Conservation (phyloP, 257 asterid genomes). For the Hygrophila difformis region DNA sequence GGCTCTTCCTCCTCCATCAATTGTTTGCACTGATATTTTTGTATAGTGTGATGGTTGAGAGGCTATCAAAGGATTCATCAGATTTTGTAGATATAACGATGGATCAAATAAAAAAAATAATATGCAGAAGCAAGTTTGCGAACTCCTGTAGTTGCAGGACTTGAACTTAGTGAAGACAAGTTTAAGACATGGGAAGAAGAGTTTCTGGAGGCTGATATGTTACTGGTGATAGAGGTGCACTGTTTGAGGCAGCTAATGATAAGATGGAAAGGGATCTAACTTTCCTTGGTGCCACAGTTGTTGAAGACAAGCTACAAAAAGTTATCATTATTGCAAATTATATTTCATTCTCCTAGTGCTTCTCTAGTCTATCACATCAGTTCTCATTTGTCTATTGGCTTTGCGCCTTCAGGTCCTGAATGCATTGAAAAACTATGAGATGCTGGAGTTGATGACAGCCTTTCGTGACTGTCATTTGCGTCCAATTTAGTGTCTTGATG, state of each 20-base stretch:
- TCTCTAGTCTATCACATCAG: background rate
- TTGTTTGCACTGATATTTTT: background rate
- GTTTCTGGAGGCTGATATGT: conserved; percentile 56
- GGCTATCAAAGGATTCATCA: conserved; percentile 48
- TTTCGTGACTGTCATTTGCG: too few relatives aligned
- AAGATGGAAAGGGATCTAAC: conserved; percentile 63
- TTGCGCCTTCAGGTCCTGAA: conserved; percentile 62
- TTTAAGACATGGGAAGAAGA: conserved; percentile 66
- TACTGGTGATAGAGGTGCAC: conserved; percentile 55
- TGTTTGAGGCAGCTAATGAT: conserved; percentile 78
- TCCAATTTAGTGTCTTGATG: too few relatives aligned
- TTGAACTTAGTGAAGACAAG: conserved; percentile 69
- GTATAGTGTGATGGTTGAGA: conserved; percentile 75
- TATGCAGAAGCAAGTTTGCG: conserved; percentile 91
- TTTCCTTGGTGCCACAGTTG: conserved; percentile 94
- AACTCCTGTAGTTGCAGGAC: conserved; percentile 74
- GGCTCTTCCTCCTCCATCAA: conserved; percentile 9
- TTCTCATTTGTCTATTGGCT: conserved; percentile 5
- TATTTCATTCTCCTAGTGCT: too few relatives aligned
- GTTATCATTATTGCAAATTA: conserved; percentile 31
- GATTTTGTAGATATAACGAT: conserved; percentile 42
- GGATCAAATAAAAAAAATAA: conserved; percentile 60
- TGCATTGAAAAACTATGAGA: conserved; percentile 77
- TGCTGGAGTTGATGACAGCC: too few relatives aligned
- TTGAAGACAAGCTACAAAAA: conserved; percentile 92